These are phyloP conservation scores for Pythium phragmiticola DNA, from an alignment of 352 stramenopile genomes.

Conservation along the genomic window DNA sequence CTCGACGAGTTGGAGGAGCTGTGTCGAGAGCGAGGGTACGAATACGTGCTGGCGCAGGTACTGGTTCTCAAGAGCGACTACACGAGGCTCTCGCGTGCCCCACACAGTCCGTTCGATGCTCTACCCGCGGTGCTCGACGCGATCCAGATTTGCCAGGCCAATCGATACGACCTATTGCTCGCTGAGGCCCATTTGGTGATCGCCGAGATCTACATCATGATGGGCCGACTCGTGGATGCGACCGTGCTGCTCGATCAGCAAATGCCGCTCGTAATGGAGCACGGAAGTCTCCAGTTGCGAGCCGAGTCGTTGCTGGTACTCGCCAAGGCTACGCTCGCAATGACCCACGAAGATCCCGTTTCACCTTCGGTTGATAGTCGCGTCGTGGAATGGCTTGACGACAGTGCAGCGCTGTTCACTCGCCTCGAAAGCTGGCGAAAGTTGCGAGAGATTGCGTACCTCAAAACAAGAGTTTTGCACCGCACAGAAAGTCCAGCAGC, in stretches of 20 bases:
- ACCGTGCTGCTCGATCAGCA: slow-evolving; percentile 50
- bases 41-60: slow-evolving; percentile 49
- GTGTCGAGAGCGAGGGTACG: slow-evolving; percentile 41
- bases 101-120: slow-evolving; percentile 51
- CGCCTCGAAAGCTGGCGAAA: slow-evolving; percentile 21
- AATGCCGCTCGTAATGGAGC: slow-evolving; percentile 68
- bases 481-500: neutral
- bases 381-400: slow-evolving; percentile 18
- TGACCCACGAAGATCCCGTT: neutral
- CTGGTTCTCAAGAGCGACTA: slow-evolving; percentile 47
- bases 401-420: slow-evolving; percentile 21
- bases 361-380: slow-evolving; percentile 9
- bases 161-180: slow-evolving; percentile 62
- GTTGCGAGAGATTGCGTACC: slow-evolving; percentile 25
- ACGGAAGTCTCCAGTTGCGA: slow-evolving; percentile 53
- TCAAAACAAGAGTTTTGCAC: slow-evolving; percentile 17
- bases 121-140: slow-evolving; percentile 41
- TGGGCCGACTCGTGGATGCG: slow-evolving; percentile 51
- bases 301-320: slow-evolving; percentile 57
- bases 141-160: slow-evolving; percentile 44
- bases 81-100: slow-evolving; percentile 31
- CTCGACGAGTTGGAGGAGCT: slow-evolving; percentile 41
- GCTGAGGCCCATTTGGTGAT: slow-evolving; percentile 60
- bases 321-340: slow-evolving; percentile 47
- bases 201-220: slow-evolving; percentile 58